These are phyloP conservation scores for Kuraishia hungarica DNA, from an alignment of 805 yeast genomes.

Conservation along the genomic window DNA sequence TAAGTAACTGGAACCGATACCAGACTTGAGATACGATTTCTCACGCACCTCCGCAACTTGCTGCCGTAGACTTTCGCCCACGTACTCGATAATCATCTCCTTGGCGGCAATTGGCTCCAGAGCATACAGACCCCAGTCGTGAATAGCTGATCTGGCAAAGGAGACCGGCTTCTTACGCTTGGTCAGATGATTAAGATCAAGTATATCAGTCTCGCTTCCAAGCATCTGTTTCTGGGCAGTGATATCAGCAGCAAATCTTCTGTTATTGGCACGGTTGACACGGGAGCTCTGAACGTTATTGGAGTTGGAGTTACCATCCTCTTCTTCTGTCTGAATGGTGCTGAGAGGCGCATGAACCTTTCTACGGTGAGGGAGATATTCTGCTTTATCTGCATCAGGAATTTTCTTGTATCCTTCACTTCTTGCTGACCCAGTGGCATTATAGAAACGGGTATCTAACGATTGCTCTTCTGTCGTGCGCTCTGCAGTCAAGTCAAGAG, in stretches of 20 bases:
- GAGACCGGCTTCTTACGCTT: constrained; percentile 90
- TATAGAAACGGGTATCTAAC: constrained; percentile 23
- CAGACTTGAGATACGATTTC: constrained; percentile 73
- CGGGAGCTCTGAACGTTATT: constrained; percentile 61
- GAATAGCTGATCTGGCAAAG: constrained; percentile 96
- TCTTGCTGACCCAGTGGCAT: constrained; percentile 51
- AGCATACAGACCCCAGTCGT: constrained; percentile 97
- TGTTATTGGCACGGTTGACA: constrained; percentile 76
- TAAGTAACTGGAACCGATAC: constrained; percentile 91
- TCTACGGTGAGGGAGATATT: constrained; percentile 77
- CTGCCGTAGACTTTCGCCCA: constrained; percentile 89
- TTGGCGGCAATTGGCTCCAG: constrained; percentile 90
- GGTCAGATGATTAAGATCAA: constrained; percentile 78
- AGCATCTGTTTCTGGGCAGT: constrained; percentile 70
- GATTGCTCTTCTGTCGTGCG: constrained; percentile 21
- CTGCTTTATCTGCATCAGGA: constrained; percentile 62
- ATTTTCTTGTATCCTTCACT: constrained; percentile 70
- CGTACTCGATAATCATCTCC: constrained; percentile 97
- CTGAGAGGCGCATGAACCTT: constrained; percentile 61
- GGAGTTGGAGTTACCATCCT: constrained; percentile 22
- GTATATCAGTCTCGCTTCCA: constrained; percentile 74
- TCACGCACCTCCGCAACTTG: constrained; percentile 93
- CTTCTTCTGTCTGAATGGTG: constrained; percentile 57
- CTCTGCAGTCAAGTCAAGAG: constrained; percentile 14
- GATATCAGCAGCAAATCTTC: constrained; percentile 85